phyloP scores from a whole-genome alignment of 2,329 filamentous ascomycete genomes.

The Curvularia verruculosa region DNA sequence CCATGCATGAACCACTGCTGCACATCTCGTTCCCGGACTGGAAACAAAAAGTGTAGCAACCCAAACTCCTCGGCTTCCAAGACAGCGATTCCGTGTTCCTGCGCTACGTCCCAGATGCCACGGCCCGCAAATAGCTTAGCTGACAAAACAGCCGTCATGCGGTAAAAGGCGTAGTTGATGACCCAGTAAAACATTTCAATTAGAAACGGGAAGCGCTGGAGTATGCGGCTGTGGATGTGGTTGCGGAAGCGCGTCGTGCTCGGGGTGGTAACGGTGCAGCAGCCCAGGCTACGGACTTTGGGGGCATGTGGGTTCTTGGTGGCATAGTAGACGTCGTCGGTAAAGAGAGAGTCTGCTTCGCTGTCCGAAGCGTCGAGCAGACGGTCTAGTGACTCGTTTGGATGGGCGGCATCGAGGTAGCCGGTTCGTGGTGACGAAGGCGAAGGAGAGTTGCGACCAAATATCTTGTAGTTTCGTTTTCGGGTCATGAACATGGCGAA shows the following conservation, averaged over 20 bases:
- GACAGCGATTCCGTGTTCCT: constrained; percentile 62
- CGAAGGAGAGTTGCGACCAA: constrained; percentile 32
- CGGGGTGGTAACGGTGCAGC: constrained; percentile 59
- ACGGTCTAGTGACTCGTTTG: constrained; percentile 49
- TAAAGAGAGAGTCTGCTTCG: constrained; percentile 43
- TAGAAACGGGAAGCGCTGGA: constrained; percentile 72
- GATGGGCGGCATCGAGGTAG: constrained; percentile 44
- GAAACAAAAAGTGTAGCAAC: constrained; percentile 59
- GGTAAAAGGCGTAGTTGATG: constrained; percentile 69
- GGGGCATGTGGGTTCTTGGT: constrained; percentile 49
- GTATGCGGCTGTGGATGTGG: constrained; percentile 65
- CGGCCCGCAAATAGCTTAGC: constrained; percentile 60
- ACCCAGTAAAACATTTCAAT: constrained; percentile 78
- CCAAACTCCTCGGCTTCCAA: constrained; percentile 62
- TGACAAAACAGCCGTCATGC: constrained; percentile 61
- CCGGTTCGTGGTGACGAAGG: constrained; percentile 22
- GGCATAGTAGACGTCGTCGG: constrained; percentile 41
- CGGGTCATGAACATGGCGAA: constrained; percentile 58
- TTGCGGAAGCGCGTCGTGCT: constrained; percentile 67
- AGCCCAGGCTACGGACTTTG: constrained; percentile 60
- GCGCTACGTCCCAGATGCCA: constrained; percentile 62
- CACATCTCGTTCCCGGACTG: constrained; percentile 58
- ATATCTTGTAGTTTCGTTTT: constrained; percentile 53
- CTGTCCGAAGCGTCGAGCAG: constrained; percentile 47
- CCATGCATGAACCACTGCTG: constrained; percentile 64